Evolutionary conservation across 179 eudicot genomes (phyloP).

Genomic region (Camellia oleifera): DNA sequence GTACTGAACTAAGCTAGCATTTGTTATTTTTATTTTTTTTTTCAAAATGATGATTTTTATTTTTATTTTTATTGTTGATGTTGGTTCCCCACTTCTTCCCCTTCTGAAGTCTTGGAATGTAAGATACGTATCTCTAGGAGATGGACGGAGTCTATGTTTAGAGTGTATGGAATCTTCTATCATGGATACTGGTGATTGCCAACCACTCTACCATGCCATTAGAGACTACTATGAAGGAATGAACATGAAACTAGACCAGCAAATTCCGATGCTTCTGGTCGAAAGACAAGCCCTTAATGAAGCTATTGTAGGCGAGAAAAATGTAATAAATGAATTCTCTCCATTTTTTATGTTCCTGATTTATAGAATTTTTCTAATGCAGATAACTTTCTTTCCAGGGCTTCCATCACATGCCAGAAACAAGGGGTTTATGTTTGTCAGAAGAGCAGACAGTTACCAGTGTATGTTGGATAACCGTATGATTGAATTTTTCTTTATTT

Average conservation of each 20-base stretch:
- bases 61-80: background rate
- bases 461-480: conserved; percentile 41
- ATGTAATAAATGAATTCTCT: conserved; percentile 38
- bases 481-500: background rate
- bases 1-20: conserved; percentile 34
- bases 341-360: background rate
- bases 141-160: conserved; percentile 86
- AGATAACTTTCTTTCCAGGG: conserved; percentile 43
- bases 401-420: conserved; percentile 96
- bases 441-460: conserved; percentile 96
- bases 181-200: conserved; percentile 98
- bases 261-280: conserved; percentile 96
- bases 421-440: conserved; percentile 97
- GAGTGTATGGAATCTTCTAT: conserved; percentile 99
- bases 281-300: conserved; percentile 97
- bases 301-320: conserved; percentile 95
- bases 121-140: conserved; percentile 77
- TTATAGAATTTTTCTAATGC: conserved; percentile 13
- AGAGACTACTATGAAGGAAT: conserved; percentile 96
- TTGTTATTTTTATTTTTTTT: background rate
- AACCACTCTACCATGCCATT: conserved; percentile 90
- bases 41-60: background rate
- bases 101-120: conserved; percentile 63
- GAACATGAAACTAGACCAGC: conserved; percentile 93
- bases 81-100: conserved; percentile 9